These are phyloP conservation scores for Tephrocybe sp. DNA, from an alignment of 768 basidiomycete species.

Conservation along the genomic window DNA sequence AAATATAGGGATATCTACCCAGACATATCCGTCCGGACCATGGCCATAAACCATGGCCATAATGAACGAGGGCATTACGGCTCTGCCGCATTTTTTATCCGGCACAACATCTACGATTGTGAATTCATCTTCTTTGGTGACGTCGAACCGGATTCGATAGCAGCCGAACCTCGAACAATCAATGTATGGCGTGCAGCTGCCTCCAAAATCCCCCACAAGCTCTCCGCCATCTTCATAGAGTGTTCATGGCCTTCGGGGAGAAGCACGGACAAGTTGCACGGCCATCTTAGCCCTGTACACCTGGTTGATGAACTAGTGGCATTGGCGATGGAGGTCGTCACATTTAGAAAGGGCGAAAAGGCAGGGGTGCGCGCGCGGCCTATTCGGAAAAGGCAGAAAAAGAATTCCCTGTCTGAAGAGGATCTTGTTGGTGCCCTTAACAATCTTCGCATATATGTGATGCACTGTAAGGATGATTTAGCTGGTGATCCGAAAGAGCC, in stretches of 20 bases:
- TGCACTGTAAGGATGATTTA: constrained; percentile 84
- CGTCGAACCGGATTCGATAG: constrained; percentile 82
- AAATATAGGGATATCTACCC: constrained; percentile 53
- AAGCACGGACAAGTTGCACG: constrained; percentile 67
- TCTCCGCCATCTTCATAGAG: constrained; percentile 90
- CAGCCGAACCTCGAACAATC: constrained; percentile 56
- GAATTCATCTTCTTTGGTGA: constrained; percentile 96
- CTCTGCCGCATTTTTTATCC: constrained; percentile 85
- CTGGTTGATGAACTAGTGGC: constrained; percentile 71
- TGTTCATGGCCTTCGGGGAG: constrained; percentile 86
- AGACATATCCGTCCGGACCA: constrained; percentile 59
- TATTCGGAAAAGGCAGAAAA: constrained; percentile 38
- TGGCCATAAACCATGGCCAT: constrained; percentile 76
- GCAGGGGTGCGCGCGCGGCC: constrained; percentile 27
- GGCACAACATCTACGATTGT: constrained; percentile 54
- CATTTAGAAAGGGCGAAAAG: constrained; percentile 31
- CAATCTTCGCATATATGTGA: constrained; percentile 74
- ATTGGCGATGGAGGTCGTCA: constrained; percentile 69
- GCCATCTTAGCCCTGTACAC: constrained; percentile 84
- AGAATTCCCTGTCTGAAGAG: constrained; percentile 37
- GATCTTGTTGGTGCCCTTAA: constrained; percentile 52
- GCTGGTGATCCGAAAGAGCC: constrained; percentile 46
- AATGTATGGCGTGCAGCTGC: constrained; percentile 85
- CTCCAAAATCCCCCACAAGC: constrained; percentile 62
- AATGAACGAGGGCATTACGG: constrained; percentile 60